Evolutionary conservation across 2,329 filamentous ascomycete genomes (phyloP), one percentile per base, ranked within the genome.

Genomic region (Lecanoromycetidae sp.): DNA sequence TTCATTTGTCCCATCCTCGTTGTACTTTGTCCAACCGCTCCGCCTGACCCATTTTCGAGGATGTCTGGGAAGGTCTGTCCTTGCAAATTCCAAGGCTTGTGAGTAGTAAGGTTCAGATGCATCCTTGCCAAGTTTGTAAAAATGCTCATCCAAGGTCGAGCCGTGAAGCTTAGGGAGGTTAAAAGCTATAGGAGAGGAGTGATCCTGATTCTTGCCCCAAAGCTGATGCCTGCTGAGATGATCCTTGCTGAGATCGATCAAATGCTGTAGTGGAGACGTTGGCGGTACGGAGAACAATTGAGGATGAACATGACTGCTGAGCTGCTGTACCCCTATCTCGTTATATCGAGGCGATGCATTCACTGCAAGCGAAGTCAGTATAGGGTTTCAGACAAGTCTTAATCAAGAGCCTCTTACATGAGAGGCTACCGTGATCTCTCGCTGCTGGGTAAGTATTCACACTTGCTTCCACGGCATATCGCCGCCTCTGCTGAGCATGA

Each of bases 1-100:
- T 60, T 91, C 84, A n/a, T 73, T 74, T 10, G 68, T 71, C 19
- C 86, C 87, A 61, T 94, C 82, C 2, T 70, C 61, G 54, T 82
- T 73, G 66, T 98, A 98, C 64, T 87, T 95, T 0, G 88, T 96
- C 91, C 91, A 98, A 1, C 91, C 93, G 60, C 86, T 93, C 56
- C 70, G 74, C 32, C 68, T 75, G 23, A 81, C 66, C 91, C 91
- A 98, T 71, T 80, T 76, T 32, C 75, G 79, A 66, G 66, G 82
- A 63, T 66, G 77, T 63, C 60, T 72, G 0, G 77, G 77, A 22
- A 75, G 68, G 42, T 74, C 73, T 0, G 70, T 71, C 52, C 68
- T 68, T 0, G 84, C 76, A 60, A 94, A 93, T 30, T 79, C 68
- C 60, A 85, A 91, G 1, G 90, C 84, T 53, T 79, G 68, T 5